Percentiles rank a stretch among this genome's conserved stretches.
Conservation (phyloP, 805 yeast species). For the Pichia cabralensis region DNA sequence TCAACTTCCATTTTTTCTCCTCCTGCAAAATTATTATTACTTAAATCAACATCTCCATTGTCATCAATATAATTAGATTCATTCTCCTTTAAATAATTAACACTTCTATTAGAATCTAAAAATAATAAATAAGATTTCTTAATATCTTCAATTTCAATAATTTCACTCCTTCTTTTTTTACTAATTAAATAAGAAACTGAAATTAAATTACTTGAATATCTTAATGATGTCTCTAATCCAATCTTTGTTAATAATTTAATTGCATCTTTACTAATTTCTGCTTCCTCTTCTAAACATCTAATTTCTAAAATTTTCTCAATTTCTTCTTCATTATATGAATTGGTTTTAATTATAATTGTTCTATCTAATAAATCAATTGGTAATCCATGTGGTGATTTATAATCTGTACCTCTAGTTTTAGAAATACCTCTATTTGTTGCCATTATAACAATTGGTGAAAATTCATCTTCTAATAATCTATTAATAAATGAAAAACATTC, state of each 20-base stretch:
- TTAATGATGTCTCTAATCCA: conserved; percentile 71
- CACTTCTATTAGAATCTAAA: conserved; percentile 77
- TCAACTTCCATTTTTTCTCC: not conserved
- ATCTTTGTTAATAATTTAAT: conserved; percentile 61
- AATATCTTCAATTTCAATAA: conserved; percentile 54
- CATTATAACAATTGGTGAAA: conserved; percentile 90
- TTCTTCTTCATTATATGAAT: conserved; percentile 80
- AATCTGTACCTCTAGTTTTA: conserved; percentile 83
- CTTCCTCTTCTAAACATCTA: conserved; percentile 69
- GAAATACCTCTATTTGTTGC: conserved; percentile 96
- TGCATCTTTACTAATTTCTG: conserved; percentile 58
- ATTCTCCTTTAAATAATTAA: conserved; percentile 49
- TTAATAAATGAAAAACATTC: conserved; percentile 93
- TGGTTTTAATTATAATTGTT: conserved; percentile 80
- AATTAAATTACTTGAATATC: conserved; percentile 85
- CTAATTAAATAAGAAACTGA: conserved; percentile 86
- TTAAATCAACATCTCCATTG: conserved; percentile 55
- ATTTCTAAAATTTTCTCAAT: conserved; percentile 73
- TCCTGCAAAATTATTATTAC: not conserved
- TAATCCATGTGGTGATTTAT: conserved; percentile 88
- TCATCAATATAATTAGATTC: conserved; percentile 62
- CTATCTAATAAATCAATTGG: conserved; percentile 94
- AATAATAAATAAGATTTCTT: conserved; percentile 78
- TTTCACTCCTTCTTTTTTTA: conserved; percentile 62
- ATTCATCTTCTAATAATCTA: conserved; percentile 82